A percentile compares a stretch with the other conserved stretches of the same genome.
Evolutionary conservation across 768 basidiomycete species (phyloP).

Genomic region (Coprinopsis sp.): DNA sequence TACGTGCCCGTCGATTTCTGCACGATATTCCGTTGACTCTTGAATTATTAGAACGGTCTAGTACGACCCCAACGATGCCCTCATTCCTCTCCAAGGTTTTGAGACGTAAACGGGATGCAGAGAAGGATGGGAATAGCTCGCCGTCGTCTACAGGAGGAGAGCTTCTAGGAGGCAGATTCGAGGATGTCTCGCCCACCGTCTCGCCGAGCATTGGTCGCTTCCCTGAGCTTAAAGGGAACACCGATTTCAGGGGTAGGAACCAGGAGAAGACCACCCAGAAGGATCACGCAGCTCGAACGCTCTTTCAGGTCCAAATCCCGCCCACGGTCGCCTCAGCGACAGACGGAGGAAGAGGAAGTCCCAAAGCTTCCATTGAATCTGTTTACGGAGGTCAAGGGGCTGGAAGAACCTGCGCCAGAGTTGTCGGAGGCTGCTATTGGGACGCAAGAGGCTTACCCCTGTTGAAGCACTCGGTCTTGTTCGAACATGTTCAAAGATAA

Average conservation of each 20-base stretch:
- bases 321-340: background rate
- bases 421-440: slow-evolving; percentile 54
- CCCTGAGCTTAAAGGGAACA: slow-evolving; percentile 23
- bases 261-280: slow-evolving; percentile 38
- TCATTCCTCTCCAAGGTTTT: slow-evolving; percentile 77
- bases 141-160: slow-evolving; percentile 33
- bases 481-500: slow-evolving; percentile 60
- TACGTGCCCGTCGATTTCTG: background rate
- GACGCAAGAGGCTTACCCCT: slow-evolving; percentile 56
- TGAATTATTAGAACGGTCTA: background rate
- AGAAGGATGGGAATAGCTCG: slow-evolving; percentile 30
- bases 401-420: slow-evolving; percentile 9
- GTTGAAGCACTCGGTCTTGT: slow-evolving; percentile 60
- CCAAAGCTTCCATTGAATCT: background rate
- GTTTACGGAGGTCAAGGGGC: background rate
- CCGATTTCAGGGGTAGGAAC: slow-evolving; percentile 15
- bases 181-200: slow-evolving; percentile 53
- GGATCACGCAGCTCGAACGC: slow-evolving; percentile 36
- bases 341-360: background rate
- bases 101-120: slow-evolving; percentile 65
- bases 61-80: slow-evolving; percentile 37
- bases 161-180: slow-evolving; percentile 71
- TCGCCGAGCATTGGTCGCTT: slow-evolving; percentile 38
- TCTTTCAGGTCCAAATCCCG: slow-evolving; percentile 10
- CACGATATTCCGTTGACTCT: background rate